Conservation (phyloP, 2,329 filamentous ascomycete species). For the Claviceps lovelessii region DNA sequence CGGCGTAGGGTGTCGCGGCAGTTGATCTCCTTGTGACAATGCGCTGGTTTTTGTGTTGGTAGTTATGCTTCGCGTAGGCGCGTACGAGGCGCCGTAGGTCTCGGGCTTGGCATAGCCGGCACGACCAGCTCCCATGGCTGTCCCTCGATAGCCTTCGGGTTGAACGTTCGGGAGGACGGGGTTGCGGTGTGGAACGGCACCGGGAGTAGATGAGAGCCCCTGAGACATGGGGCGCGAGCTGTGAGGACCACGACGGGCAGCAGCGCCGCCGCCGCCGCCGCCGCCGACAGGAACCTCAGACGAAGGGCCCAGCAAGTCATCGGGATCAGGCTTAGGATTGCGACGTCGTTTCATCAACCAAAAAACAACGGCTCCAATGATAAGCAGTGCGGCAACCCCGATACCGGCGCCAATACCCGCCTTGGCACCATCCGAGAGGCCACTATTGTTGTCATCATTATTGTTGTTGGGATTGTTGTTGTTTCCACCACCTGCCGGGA, state of each 20-base stretch:
- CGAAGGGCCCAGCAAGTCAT: slow-evolving; percentile 25
- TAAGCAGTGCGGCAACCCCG: slow-evolving; percentile 21
- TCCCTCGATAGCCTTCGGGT: slow-evolving; percentile 25
- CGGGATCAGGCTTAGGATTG: slow-evolving; percentile 20
- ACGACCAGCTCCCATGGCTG: slow-evolving; percentile 24
- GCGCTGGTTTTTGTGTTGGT: slow-evolving; percentile 8
- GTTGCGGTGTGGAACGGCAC: slow-evolving; percentile 14
- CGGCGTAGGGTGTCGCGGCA: slow-evolving; percentile 15
- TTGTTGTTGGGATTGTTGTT: slow-evolving; percentile 6
- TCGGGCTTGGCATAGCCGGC: slow-evolving; percentile 25
- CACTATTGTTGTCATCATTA: slow-evolving; percentile 7
- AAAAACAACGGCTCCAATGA: slow-evolving; percentile 17
- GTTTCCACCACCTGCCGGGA: slow-evolving; percentile 10
- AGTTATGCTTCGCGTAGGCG: slow-evolving; percentile 10
- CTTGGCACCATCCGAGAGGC: slow-evolving; percentile 28
- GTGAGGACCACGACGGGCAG: slow-evolving; percentile 7
- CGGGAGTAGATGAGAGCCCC: slow-evolving; percentile 11
- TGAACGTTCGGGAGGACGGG: slow-evolving; percentile 12
- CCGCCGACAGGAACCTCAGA: slow-evolving; percentile 28
- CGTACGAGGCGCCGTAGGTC: slow-evolving; percentile 19
- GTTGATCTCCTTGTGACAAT: slow-evolving; percentile 8
- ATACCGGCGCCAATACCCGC: slow-evolving; percentile 28
- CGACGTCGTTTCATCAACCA: slow-evolving; percentile 19
- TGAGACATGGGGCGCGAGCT: slow-evolving; percentile 19
- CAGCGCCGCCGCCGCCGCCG: slow-evolving; percentile 7